These are phyloP conservation scores for Candida xyloterini DNA, from an alignment of 805 yeast genomes.

Conservation along the genomic window DNA sequence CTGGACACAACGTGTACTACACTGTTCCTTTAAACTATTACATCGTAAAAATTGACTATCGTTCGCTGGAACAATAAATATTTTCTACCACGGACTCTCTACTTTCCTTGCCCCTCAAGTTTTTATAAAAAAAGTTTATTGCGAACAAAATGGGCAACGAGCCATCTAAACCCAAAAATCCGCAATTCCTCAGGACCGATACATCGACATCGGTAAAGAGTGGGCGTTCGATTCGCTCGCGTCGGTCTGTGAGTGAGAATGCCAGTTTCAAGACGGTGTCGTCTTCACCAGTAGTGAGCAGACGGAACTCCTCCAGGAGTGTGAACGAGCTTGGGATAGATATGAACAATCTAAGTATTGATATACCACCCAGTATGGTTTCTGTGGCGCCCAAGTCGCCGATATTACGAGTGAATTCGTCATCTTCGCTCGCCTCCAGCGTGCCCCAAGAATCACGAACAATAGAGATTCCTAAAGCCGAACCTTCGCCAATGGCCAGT, in stretches of 20 bases:
- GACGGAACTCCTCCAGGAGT: constrained; percentile 27
- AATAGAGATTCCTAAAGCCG: constrained; percentile 8
- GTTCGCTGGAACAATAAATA: background rate
- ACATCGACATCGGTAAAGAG: constrained; percentile 32
- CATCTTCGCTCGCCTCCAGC: constrained; percentile 25
- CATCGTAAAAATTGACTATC: background rate
- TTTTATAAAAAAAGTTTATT: constrained; percentile 6
- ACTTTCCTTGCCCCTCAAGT: constrained; percentile 11
- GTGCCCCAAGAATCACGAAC: constrained; percentile 7
- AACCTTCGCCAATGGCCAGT: constrained; percentile 9
- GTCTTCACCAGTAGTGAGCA: constrained; percentile 26
- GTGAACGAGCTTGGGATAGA: constrained; percentile 19
- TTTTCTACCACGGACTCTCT: background rate
- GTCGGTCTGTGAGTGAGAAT: constrained; percentile 24
- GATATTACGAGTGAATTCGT: constrained; percentile 31
- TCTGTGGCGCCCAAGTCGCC: constrained; percentile 34
- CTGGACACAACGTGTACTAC: too few relatives aligned
- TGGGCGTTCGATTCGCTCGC: constrained; percentile 29
- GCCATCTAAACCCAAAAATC: constrained; percentile 30
- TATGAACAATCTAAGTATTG: constrained; percentile 18
- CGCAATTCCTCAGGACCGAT: constrained; percentile 31
- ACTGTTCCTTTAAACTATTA: too few relatives aligned
- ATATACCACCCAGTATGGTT: constrained; percentile 35
- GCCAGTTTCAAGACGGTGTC: constrained; percentile 22
- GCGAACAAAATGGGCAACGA: constrained; percentile 33